Evolutionary conservation across 805 yeast species (phyloP), one percentile per base, ranked within the genome.

Genomic region (Lipomyces kockii): DNA sequence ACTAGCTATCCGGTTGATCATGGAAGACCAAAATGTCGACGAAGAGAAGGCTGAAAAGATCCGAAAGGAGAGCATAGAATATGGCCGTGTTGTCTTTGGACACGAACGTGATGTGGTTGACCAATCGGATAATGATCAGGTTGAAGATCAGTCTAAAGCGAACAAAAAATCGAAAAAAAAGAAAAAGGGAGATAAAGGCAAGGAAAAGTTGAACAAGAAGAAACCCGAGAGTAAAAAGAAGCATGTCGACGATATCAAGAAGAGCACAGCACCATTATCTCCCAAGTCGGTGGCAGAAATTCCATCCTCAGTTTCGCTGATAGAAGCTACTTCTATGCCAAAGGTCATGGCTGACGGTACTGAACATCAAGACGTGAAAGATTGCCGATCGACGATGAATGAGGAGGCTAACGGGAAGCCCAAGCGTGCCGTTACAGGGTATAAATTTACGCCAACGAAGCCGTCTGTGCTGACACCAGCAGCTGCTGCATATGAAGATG

Each of bases 301-400:
- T 52, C 34, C 55, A 29, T 52, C 55, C n/a, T 22, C 55, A 29
- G 27, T 6, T 8, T 25, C 55, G 25, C 11, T 52, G 29, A 11
- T n/a, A 9, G n/a, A n/a, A 17, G 49, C 22, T 43, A 8, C 49
- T 12, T 17, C 49, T 17, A 11, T 17, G 14, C 49, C 49, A 43
- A 14, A 17, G 77, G 11, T 69, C 71, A 27, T 89, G 89, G 71
- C 79, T 88, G 46, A 86, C 92, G 0, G 94, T 96, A 0, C 83
- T 89, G 72, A 92, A 91, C 73, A 87, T 97, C 0, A 89, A 88
- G 64, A 90, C 97, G 0, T 87, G 88, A 29, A 95, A 92, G 75
- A 97, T 91, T 1, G 14, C n/a, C n/a, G 2, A 17, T 43, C 49
- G 20, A 43, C 9, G 12, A 7, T 11, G 37, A 34, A 34, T 34